Base-by-base conservation (phyloP, 2,329 filamentous ascomycete genomes). In the Paracamarosporium sp. region DNA sequence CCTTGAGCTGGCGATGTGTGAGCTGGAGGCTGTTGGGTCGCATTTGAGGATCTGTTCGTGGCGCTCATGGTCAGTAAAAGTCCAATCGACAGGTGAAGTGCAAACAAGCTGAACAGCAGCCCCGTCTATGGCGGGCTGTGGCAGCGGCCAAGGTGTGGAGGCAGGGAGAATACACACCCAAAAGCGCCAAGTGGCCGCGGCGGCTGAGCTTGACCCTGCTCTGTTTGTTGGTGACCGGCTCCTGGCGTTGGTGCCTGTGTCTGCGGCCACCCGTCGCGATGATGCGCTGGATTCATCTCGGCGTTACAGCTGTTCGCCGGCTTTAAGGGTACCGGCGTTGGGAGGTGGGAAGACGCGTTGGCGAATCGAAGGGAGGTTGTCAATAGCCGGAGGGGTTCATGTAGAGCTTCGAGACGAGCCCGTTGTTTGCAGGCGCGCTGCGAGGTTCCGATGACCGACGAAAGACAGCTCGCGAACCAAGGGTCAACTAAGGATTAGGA, bases 241-340 rank as follows among this genome's bases (percentile, higher is more conserved):
- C 84, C 83, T 30, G 83, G 78, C 54, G 71, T 70, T 45, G 78
- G 71, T 53, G 79, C 76, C 64, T 85, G 84, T 43, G 80, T 63
- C 61, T 71, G 70, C 53, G 73, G 74, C 76, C 76, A 78, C 60
- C 71, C 74, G 63, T 78, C 76, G 65, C 75, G 76, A 70, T 76
- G 76, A 70, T 76, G 74, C 60, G 73, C 68, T 68, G 75, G 70
- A 66, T 77, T 78, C 76, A 78, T 78, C 43, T 67, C 68, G 72
- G 69, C 71, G 65, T 70, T 71, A 70, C 60, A 69, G 62, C 60
- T 65, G 53, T 57, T 59, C 57, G 58, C 67, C 69, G 68, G 70
- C 61, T 55, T 66, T 67, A 68, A 67, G 69, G 41, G 25, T 40
- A 57, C 57, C 40, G 57, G 63, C 58, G 60, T 63, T 45, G 38